These are phyloP conservation scores for Tetrahymena borealis DNA, from an alignment of 73 alveolate genomes.

Conservation along the genomic window DNA sequence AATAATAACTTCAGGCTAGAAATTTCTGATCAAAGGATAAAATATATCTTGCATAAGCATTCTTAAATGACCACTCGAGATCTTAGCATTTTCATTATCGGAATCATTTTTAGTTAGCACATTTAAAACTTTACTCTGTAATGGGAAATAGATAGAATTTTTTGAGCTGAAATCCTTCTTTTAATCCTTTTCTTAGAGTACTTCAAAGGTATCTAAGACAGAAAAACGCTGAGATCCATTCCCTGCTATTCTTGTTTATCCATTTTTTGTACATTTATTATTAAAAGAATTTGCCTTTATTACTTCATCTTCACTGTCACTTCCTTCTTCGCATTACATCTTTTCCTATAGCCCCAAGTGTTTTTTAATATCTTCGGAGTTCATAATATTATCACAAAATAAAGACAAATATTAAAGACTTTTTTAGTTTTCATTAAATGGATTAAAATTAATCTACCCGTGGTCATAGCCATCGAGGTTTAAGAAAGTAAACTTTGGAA, in stretches of 20 bases:
- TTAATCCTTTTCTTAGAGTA: neutral
- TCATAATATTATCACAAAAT: neutral
- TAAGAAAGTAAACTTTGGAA: neutral
- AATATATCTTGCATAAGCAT: neutral
- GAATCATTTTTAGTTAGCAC: neutral
- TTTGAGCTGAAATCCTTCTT: neutral
- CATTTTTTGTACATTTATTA: too few species aligned
- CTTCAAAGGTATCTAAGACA: neutral
- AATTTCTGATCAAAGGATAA: neutral
- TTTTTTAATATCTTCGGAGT: too few species aligned
- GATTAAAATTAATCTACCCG: neutral
- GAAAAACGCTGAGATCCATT: too few species aligned
- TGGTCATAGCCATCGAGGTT: neutral
- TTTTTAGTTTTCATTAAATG: neutral
- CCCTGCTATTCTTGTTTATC: too few species aligned
- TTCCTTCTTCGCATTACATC: too few species aligned
- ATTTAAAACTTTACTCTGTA: neutral
- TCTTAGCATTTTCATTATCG: neutral
- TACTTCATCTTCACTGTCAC: too few species aligned
- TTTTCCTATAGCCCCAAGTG: too few species aligned
- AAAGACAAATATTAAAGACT: neutral
- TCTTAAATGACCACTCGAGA: neutral
- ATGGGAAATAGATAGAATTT: neutral
- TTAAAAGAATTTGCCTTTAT: too few species aligned
- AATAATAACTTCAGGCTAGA: neutral